These are phyloP conservation scores for Neofusicoccum umdonicola DNA, from an alignment of 2,329 filamentous ascomycete species.

Conservation along the genomic window DNA sequence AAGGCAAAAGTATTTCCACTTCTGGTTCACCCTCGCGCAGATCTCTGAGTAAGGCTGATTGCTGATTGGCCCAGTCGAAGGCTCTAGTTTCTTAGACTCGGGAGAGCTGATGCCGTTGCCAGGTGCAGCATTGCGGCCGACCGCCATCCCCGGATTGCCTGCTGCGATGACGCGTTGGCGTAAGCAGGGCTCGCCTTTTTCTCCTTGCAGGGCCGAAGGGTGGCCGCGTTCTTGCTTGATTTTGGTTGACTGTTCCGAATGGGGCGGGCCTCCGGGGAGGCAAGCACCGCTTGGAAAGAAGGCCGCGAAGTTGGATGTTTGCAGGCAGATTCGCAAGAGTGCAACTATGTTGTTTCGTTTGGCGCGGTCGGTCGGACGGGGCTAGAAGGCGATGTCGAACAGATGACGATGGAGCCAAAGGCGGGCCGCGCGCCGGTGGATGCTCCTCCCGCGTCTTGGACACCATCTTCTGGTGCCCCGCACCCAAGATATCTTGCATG, in stretches of 20 bases:
- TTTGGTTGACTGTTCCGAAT: background rate
- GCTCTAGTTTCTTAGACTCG: background rate
- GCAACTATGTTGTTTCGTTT: too few species aligned
- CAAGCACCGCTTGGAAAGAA: too few species aligned
- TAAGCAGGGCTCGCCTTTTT: background rate
- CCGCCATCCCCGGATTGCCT: background rate
- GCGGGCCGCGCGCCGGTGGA: background rate
- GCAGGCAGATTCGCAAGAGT: too few species aligned
- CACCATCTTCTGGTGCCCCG: background rate
- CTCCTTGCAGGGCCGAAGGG: background rate
- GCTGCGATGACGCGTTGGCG: background rate
- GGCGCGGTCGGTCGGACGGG: too few species aligned
- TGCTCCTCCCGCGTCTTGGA: background rate
- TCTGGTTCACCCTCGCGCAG: background rate
- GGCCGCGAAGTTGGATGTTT: too few species aligned
- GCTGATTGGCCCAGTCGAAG: background rate
- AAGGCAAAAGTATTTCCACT: background rate
- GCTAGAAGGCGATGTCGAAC: background rate
- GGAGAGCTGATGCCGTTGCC: background rate
- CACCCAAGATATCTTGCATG: background rate
- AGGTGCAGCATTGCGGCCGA: background rate
- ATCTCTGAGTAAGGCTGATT: background rate
- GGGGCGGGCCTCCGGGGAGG: too few species aligned
- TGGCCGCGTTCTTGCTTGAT: background rate
- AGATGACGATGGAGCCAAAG: background rate